A percentile compares a stretch with the other conserved stretches of the same genome.
These are phyloP conservation scores for Vigna trinervia DNA, from an alignment of 306 rosid genomes.

Conservation along the genomic window DNA sequence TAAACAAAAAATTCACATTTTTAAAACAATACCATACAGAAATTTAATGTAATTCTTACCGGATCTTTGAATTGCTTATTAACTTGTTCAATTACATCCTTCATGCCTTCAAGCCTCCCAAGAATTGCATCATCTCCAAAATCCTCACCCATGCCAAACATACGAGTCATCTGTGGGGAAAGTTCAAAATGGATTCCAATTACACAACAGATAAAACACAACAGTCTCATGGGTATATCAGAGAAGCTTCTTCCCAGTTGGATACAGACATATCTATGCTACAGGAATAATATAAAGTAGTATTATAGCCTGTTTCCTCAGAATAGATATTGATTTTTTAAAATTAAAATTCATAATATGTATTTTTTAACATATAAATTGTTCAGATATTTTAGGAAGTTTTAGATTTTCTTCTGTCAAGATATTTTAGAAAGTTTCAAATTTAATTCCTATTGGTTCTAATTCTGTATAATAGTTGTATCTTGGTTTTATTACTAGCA, in stretches of 20 bases:
- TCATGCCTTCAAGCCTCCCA: conserved; percentile 97
- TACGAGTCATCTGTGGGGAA: conserved; percentile 74
- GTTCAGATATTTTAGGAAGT: no score
- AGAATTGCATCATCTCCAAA: conserved; percentile 94
- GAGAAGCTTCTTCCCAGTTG: conserved; percentile 18
- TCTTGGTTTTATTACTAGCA: no score
- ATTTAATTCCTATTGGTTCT: no score
- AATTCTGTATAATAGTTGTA: no score
- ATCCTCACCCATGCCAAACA: conserved; percentile 95
- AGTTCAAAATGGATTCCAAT: conserved; percentile 19
- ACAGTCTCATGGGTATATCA: conserved; percentile 22
- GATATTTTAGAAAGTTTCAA: no score
- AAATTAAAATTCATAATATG: neutral
- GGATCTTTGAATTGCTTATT: conserved; percentile 96
- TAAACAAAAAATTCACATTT: conserved; percentile 26
- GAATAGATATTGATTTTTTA: neutral
- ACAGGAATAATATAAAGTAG: conserved; percentile 3
- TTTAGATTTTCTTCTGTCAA: no score
- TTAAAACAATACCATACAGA: conserved; percentile 33
- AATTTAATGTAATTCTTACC: conserved; percentile 55
- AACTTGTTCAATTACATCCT: conserved; percentile 93
- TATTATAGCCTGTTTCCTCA: neutral
- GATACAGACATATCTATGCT: conserved; percentile 18
- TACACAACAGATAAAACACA: conserved; percentile 27
- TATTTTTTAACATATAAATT: neutral